phyloP scores from a whole-genome alignment of 2,329 filamentous ascomycete genomes.

The Colletotrichum somersetense region DNA sequence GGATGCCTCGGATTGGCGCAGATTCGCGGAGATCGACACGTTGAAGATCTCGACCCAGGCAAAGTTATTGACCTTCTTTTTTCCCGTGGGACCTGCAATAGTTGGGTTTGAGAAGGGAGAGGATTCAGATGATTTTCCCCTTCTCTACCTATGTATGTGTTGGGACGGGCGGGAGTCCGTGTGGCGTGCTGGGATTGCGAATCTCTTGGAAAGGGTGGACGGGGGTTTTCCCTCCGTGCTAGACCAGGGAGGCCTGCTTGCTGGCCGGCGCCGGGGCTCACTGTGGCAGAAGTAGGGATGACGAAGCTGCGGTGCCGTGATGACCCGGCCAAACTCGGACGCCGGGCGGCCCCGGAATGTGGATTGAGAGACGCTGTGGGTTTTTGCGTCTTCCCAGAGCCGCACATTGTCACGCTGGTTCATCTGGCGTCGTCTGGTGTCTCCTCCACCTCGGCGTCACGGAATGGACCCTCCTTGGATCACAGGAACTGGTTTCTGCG shows the following conservation, averaged over 20 bases:
- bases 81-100: background rate
- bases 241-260: background rate
- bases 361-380: constrained; percentile 2
- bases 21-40: background rate
- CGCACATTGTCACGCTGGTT: constrained; percentile 16
- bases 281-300: background rate
- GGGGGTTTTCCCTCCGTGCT: background rate
- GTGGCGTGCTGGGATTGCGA: constrained; percentile 23
- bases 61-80: background rate
- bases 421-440: background rate
- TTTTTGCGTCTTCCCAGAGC: background rate
- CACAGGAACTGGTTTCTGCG: background rate
- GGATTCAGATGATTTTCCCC: constrained; percentile 13
- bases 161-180: constrained; percentile 30
- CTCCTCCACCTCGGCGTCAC: background rate
- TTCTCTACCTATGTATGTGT: background rate
- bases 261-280: background rate
- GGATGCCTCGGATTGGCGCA: background rate
- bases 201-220: background rate
- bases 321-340: background rate
- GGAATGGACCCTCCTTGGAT: background rate
- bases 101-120: background rate
- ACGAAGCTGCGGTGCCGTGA: constrained; percentile 1
- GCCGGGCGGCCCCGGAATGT: constrained; percentile 26
- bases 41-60: background rate